phyloP scores from a whole-genome alignment of 2,329 filamentous ascomycete genomes.

The Stylonectria norvegica region DNA sequence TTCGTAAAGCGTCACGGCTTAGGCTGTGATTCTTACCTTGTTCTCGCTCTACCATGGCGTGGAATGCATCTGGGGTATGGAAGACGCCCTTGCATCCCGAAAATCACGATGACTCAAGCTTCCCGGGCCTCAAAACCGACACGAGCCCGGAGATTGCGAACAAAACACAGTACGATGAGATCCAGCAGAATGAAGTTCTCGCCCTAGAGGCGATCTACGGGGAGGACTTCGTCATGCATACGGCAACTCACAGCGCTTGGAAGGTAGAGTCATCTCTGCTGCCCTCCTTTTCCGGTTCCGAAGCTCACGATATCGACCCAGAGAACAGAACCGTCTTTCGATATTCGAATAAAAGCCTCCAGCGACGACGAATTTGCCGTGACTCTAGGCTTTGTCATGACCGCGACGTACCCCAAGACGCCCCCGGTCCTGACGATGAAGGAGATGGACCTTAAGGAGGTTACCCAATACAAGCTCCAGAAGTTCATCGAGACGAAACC shows the following conservation, averaged over 20 bases:
- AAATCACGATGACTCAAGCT: constrained; percentile 47
- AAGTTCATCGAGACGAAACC: constrained; percentile 59
- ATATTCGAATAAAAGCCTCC: constrained; percentile 71
- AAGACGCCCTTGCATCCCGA: constrained; percentile 44
- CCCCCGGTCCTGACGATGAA: constrained; percentile 69
- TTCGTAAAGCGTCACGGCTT: constrained; percentile 50
- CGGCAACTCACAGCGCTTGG: constrained; percentile 73
- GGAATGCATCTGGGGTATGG: constrained; percentile 46
- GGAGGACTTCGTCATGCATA: constrained; percentile 78
- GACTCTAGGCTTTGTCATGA: constrained; percentile 74
- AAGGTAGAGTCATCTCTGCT: constrained; percentile 55
- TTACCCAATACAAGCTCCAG: constrained; percentile 67
- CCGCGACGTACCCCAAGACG: constrained; percentile 87
- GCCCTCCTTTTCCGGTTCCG: constrained; percentile 6
- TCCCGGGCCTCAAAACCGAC: constrained; percentile 47
- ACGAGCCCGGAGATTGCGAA: constrained; percentile 39
- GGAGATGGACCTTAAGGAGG: constrained; percentile 63
- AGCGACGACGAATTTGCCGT: constrained; percentile 69
- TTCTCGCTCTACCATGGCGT: constrained; percentile 46
- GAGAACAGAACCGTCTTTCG: constrained; percentile 81
- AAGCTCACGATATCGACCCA: constrained; percentile 35
- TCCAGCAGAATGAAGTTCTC: constrained; percentile 83
- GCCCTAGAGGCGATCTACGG: constrained; percentile 84
- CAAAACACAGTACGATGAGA: constrained; percentile 70
- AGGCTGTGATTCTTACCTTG: constrained; percentile 47